Evolutionary conservation across 164 flowering plant species (phyloP), one percentile per base, ranked within the genome.

Genomic region (Dillenia turbinata): DNA sequence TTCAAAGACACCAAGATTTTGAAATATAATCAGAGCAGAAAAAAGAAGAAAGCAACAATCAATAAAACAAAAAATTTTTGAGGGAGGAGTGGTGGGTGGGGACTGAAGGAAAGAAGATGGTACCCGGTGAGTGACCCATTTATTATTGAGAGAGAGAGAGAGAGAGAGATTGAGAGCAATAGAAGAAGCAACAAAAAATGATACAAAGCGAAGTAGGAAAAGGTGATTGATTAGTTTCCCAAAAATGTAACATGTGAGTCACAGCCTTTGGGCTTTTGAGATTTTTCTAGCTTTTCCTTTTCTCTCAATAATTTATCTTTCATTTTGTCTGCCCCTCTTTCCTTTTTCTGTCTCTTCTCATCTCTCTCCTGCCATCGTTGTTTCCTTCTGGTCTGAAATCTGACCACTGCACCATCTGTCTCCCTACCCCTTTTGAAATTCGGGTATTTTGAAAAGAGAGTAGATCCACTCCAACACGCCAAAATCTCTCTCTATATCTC

Each of bases 381-480:
- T 22, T 58, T 59, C 52, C 61, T 61, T 69, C 46, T 47, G 51
- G 48, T 24, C 45, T 46, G 33, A 54, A 60, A 24, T 22, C 58
- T 66, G 40, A 33, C 40, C 40, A 33, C 40, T 33, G 40, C 40
- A 33, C 40, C 40, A 33, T 33, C 40, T 33, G 7, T 33, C 40
- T 33, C 40, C 40, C 40, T 7, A 33, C 7, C 40, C 40, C 40
- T 33, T 33, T 33, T 33, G 40, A 33, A 33, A 33, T 33, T 33
- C 40, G 40, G 40, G 40, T 33, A 33, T 33, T 33, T 33, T 6
- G 40, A 33, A 33, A 33, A 33, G 40, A 33, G 60, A 62, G 60
- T 68, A 71, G 49, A 44, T 49, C 67, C 67, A 71, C 22, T 57
- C 48, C 14, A 11, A 73, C 78, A 79, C 79, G 75, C 75, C 71